phyloP scores from a whole-genome alignment of 1,284 basidiomycete species.

The Xerocomus nothofagi region DNA sequence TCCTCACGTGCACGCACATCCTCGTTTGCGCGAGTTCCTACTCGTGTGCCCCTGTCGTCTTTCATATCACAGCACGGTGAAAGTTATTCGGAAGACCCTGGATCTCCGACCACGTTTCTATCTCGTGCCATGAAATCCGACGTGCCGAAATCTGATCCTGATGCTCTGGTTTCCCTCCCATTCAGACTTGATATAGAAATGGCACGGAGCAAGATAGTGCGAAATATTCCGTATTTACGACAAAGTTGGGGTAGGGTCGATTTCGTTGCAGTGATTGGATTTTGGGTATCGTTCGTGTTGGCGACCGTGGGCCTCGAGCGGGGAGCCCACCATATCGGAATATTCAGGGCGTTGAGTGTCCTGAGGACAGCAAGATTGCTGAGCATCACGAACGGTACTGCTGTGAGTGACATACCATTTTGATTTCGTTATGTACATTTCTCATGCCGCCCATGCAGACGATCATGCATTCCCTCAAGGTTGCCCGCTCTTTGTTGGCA shows the following conservation, averaged over 20 bases:
- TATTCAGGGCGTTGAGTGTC: slow-evolving; percentile 91
- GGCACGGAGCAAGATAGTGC: slow-evolving; percentile 51
- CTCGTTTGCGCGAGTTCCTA: slow-evolving; percentile 9
- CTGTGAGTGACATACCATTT: slow-evolving; percentile 47
- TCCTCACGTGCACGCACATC: slow-evolving; percentile 13
- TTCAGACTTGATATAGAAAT: slow-evolving; percentile 64
- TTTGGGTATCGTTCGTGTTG: slow-evolving; percentile 81
- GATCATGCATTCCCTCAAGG: slow-evolving; percentile 92
- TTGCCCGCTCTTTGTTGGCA: slow-evolving; percentile 83
- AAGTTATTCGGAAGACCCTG: slow-evolving; percentile 7
- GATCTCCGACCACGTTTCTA: slow-evolving; percentile 46
- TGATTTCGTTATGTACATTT: not conserved
- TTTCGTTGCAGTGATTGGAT: slow-evolving; percentile 78
- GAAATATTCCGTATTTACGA: slow-evolving; percentile 82
- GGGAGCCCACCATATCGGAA: slow-evolving; percentile 70
- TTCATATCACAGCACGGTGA: not conserved
- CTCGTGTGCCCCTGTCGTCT: not conserved
- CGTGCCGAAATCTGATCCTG: slow-evolving; percentile 24
- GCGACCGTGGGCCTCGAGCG: slow-evolving; percentile 68
- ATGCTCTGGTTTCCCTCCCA: slow-evolving; percentile 55
- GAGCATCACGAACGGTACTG: slow-evolving; percentile 90
- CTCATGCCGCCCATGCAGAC: slow-evolving; percentile 50
- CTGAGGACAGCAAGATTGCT: slow-evolving; percentile 83
- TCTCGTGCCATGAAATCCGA: slow-evolving; percentile 53
- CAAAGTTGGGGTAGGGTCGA: slow-evolving; percentile 96